A percentile compares a stretch with the other conserved stretches of the same genome.
Evolutionary conservation across 208 protist species (phyloP).

Genomic region (Zelonia costaricensis): DNA sequence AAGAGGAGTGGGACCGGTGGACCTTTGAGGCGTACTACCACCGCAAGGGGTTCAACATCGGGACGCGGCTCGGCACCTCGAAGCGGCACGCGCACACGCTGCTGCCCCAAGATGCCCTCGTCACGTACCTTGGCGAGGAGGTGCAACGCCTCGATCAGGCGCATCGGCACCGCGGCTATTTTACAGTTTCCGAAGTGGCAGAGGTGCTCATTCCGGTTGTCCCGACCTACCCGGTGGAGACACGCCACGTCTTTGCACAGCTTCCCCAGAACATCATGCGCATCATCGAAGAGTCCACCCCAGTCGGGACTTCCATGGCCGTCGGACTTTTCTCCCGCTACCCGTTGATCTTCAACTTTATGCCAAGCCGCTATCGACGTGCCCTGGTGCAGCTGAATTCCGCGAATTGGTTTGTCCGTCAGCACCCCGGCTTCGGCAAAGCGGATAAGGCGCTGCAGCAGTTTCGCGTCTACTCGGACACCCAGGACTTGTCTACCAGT

Average conservation of each 20-base stretch:
- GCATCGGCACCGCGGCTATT: slow-evolving; percentile 69
- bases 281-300: slow-evolving; percentile 27
- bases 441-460: slow-evolving; percentile 41
- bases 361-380: slow-evolving; percentile 33
- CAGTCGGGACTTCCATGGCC: slow-evolving; percentile 18
- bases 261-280: slow-evolving; percentile 47
- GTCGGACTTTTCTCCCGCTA: slow-evolving; percentile 53
- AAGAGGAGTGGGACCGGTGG: slow-evolving; percentile 59
- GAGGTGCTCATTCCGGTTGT: slow-evolving; percentile 68
- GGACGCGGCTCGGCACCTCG: not conserved
- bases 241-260: slow-evolving; percentile 40
- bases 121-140: slow-evolving; percentile 55
- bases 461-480: not conserved
- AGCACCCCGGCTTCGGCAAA: slow-evolving; percentile 64
- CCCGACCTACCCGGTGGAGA: slow-evolving; percentile 81
- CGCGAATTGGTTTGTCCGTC: slow-evolving; percentile 72
- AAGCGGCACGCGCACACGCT: slow-evolving; percentile 2
- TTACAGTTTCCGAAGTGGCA: slow-evolving; percentile 72
- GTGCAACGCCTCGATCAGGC: slow-evolving; percentile 59
- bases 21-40: slow-evolving; percentile 34
- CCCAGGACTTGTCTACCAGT: no score
- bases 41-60: not conserved
- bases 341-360: slow-evolving; percentile 79
- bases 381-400: slow-evolving; percentile 73
- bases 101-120: slow-evolving; percentile 40